A percentile compares a stretch with the other conserved stretches of the same genome.
Conservation (phyloP, 2,329 filamentous ascomycete genomes). For the Exophiala sp. region DNA sequence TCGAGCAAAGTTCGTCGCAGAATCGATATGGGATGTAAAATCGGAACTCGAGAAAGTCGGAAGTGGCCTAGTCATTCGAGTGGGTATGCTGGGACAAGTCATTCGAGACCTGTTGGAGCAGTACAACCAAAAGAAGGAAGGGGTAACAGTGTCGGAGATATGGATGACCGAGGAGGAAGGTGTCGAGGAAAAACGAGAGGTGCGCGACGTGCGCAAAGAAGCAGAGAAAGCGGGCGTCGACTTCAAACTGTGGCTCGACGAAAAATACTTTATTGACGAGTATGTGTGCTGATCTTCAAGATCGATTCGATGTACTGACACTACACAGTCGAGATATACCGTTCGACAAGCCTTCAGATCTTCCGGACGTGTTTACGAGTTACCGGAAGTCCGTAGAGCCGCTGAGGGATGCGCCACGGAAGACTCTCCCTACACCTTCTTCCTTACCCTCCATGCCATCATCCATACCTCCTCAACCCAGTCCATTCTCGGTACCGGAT, state of each 20-base stretch:
- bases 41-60: constrained; percentile 55
- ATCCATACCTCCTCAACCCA: constrained; percentile 55
- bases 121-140: constrained; percentile 39
- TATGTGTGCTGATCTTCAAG: constrained; percentile 44
- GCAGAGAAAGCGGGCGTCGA: constrained; percentile 54
- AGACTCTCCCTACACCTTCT: constrained; percentile 52
- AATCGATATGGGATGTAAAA: constrained; percentile 72
- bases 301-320: constrained; percentile 2
- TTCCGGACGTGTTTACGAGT: constrained; percentile 72
- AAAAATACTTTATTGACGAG: constrained; percentile 79
- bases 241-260: constrained; percentile 67
- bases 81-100: constrained; percentile 60
- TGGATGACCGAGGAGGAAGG: constrained; percentile 74
- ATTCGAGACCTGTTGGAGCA: constrained; percentile 56
- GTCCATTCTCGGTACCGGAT: constrained; percentile 62
- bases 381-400: constrained; percentile 73
- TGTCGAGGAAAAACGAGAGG: constrained; percentile 65
- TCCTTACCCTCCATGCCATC: constrained; percentile 58
- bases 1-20: constrained; percentile 67
- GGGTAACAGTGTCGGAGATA: constrained; percentile 55
- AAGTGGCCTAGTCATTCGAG: constrained; percentile 62
- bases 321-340: constrained; percentile 62
- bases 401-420: constrained; percentile 61
- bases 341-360: constrained; percentile 53
- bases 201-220: constrained; percentile 52